Base-by-base conservation (phyloP, 1,284 basidiomycete genomes). In the Pseudozyma pruni region DNA sequence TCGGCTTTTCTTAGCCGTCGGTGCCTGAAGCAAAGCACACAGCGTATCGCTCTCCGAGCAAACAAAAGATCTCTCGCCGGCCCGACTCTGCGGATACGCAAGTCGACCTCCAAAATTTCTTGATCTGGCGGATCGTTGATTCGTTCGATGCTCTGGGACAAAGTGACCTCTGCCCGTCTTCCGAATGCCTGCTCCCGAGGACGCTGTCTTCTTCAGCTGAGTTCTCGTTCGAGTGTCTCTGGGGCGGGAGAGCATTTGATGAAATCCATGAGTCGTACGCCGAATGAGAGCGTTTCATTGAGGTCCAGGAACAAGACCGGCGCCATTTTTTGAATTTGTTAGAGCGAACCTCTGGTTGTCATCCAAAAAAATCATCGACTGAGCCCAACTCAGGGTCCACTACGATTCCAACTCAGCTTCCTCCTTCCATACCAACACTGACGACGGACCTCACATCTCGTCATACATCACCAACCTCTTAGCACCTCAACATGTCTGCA, bases 401-500 rank as follows among this genome's bases (percentile, higher is more conserved):
- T 29, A 51, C 38, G 25, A 29, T 38, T 41, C 31, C 27, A 37
- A 32, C 51, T 39, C 32, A 45, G 37, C 59, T 37, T 44, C 44
- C 32, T 38, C 45, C 45, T 37, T n/a, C 8, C 39, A 16, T 16
- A 11, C 22, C 38, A 31, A 20, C 27, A 4, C 10, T 9, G 20
- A 17, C n/a, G 23, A 10, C 38, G n/a, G n/a, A n/a, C n/a, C n/a
- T n/a, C n/a, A n/a, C n/a, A n/a, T 29, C 27, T 29, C 27, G 27
- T 29, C 27, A n/a, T 14, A 20, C 34, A 4, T 17, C 37, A 20
- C 17, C 32, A 5, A 14, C 22, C 27, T 11, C 17, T 2, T n/a
- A 42, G 17, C 25, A 32, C 42, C 33, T 33, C n/a, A n/a, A n/a
- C 37, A 69, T 69, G 66, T 59, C 66, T 2, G 41, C 47, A 23